Base-by-base conservation (phyloP, 2,329 filamentous ascomycete species). In the Byssothecium circinans region DNA sequence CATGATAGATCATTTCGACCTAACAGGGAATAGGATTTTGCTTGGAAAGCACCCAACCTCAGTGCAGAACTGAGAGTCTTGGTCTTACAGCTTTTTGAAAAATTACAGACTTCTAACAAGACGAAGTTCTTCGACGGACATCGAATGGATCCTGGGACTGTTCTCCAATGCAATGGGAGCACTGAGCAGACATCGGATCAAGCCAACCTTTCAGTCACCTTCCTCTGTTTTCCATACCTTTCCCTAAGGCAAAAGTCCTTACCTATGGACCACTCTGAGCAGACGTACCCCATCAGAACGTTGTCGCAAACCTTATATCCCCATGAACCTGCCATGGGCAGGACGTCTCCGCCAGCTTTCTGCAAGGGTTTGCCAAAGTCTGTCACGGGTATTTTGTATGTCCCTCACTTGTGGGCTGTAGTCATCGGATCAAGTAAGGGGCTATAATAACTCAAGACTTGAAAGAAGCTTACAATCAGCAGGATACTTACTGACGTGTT, bases 281-380 rank as follows among this genome's bases (percentile, higher is more conserved):
- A 39, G 8, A 47, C 49, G 8, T 47, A 57, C 40, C 53, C 52
- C 8, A 38, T 41, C 17, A 38, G 48, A 23, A 61, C 43, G 29
- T 42, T 61, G 18, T 50, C 59, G 43, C 54, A 57, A 30, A 50
- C 54, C 1, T 52, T 56, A n/a, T 61, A 61, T 47, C 58, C 58
- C 3, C 55, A 59, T 29, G 54, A 61, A 32, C 44, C 49, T 10
- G 49, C 56, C 1, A 20, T 32, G 15, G 46, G 53, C 29, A 44
- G 47, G 22, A 53, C 57, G 17, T 17, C 18, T 11, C 8, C 47
- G 15, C 38, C 47, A 15, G 42, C 17, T 8, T 50, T 50, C 27
- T 50, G 47, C 17, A 45, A 35, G 29, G 43, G 44, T 27, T 4
- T 20, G 20, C 27, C 14, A 19, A 11, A 15, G 15, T 17, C 29